These are phyloP conservation scores for Nidularia pulvinata DNA, from an alignment of 768 basidiomycete genomes.

Conservation along the genomic window DNA sequence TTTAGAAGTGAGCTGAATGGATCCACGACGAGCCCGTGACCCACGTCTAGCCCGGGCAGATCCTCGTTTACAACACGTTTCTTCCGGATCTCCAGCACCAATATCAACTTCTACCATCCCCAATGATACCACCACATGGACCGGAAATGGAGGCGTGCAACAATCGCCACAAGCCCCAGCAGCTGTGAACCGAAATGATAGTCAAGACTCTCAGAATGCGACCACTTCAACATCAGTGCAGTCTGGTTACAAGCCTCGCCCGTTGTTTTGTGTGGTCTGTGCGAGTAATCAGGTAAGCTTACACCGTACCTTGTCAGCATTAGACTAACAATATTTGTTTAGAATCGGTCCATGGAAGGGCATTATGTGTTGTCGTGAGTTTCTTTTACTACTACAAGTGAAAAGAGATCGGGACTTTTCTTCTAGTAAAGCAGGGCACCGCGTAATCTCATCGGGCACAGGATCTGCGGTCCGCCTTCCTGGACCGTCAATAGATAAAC, in stretches of 20 bases:
- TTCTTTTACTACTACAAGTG: background rate
- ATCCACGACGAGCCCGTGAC: conserved; percentile 80
- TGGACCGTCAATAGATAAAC: conserved; percentile 95
- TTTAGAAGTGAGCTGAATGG: conserved; percentile 41
- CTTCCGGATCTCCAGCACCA: conserved; percentile 34
- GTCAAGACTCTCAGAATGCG: conserved; percentile 2
- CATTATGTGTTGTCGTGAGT: conserved; percentile 89
- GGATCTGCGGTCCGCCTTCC: conserved; percentile 97
- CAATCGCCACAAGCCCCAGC: conserved; percentile 2
- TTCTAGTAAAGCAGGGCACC: conserved; percentile 84
- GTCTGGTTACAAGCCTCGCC: conserved; percentile 58
- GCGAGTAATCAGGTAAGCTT: conserved; percentile 95
- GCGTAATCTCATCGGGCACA: conserved; percentile 93
- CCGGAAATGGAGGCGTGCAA: conserved; percentile 18
- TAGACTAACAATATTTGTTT: conserved; percentile 10
- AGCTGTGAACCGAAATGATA: conserved; percentile 1
- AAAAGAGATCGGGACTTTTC: conserved; percentile 8
- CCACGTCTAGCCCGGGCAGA: conserved; percentile 76
- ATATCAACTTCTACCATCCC: conserved; percentile 26
- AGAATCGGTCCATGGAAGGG: conserved; percentile 99
- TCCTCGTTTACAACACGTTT: conserved; percentile 57
- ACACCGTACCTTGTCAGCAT: background rate
- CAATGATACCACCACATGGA: conserved; percentile 18
- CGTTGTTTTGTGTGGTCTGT: conserved; percentile 96
- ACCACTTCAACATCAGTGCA: background rate